Percentiles rank a stretch among this genome's conserved stretches.
Evolutionary conservation across 1,284 basidiomycete genomes (phyloP).

Genomic region (Dichomitus squalens): DNA sequence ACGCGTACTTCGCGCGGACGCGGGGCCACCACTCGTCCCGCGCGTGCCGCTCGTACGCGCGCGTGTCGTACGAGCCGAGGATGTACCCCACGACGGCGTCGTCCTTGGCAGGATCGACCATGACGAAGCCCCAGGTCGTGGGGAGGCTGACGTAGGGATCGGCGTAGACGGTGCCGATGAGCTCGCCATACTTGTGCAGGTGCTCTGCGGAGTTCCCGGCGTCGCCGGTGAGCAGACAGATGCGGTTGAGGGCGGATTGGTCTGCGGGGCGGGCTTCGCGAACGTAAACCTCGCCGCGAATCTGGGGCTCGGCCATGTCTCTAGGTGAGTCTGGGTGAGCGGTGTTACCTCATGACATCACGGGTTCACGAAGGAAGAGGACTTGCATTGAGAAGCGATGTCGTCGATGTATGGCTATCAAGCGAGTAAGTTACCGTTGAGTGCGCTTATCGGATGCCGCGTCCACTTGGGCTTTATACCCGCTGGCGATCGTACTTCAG

Average conservation of each 20-base stretch:
- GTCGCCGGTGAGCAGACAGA: slow-evolving; percentile 74
- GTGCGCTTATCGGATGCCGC: slow-evolving; percentile 1
- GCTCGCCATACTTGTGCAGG: slow-evolving; percentile 59
- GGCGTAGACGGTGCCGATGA: slow-evolving; percentile 70
- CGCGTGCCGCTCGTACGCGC: slow-evolving; percentile 53
- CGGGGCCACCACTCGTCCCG: slow-evolving; percentile 60
- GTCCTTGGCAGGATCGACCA: slow-evolving; percentile 50
- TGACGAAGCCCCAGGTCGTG: slow-evolving; percentile 70
- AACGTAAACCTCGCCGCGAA: slow-evolving; percentile 37
- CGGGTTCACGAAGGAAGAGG: not conserved
- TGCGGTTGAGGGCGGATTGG: slow-evolving; percentile 56
- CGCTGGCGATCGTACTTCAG: not conserved
- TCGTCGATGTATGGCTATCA: too few species aligned
- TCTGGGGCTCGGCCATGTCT: not conserved
- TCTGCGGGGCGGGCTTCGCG: slow-evolving; percentile 60
- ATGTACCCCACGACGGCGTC: slow-evolving; percentile 61
- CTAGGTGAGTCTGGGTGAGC: not conserved
- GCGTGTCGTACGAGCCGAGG: slow-evolving; percentile 61
- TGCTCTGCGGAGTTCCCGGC: slow-evolving; percentile 66
- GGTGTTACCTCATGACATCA: not conserved
- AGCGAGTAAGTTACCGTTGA: not conserved
- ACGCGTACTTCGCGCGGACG: slow-evolving; percentile 54
- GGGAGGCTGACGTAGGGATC: slow-evolving; percentile 73
- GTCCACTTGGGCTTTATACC: not conserved
- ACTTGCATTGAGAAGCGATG: not conserved